These are phyloP conservation scores for Ustilago lituana DNA, from an alignment of 1,284 basidiomycete species.

Conservation along the genomic window DNA sequence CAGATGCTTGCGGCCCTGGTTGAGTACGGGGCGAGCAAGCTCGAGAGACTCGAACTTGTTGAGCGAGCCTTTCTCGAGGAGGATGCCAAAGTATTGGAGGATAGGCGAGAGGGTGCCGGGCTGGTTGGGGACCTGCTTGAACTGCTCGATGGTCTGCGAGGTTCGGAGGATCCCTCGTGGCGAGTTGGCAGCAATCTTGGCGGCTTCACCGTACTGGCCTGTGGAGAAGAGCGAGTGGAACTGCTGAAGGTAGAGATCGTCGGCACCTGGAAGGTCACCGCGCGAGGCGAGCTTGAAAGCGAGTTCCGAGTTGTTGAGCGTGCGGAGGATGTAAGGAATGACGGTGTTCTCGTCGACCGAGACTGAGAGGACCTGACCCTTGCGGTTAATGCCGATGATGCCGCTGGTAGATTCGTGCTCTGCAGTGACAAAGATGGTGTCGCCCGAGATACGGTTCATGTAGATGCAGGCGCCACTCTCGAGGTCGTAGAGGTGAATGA, in stretches of 20 bases:
- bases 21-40: conserved; percentile 92
- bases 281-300: conserved; percentile 98
- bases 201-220: conserved; percentile 93
- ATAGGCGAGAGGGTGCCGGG: conserved; percentile 94
- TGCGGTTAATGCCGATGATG: conserved; percentile 99
- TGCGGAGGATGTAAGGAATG: conserved; percentile 91
- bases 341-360: conserved; percentile 96
- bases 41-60: conserved; percentile 97
- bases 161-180: conserved; percentile 96
- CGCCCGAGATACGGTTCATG: conserved; percentile 99
- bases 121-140: conserved; percentile 92
- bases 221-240: conserved; percentile 91
- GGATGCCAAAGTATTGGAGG: conserved; percentile 96
- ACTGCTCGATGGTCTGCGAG: conserved; percentile 93
- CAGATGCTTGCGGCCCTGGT: conserved; percentile 95
- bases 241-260: conserved; percentile 95
- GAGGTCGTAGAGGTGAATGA: conserved; percentile 98
- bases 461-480: conserved; percentile 99
- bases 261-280: conserved; percentile 96
- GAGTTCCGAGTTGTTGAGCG: conserved; percentile 95
- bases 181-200: conserved; percentile 97
- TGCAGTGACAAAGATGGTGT: conserved; percentile 98
- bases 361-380: conserved; percentile 97
- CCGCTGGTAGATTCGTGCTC: conserved; percentile 93
- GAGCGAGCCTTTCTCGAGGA: conserved; percentile 96